phyloP scores from a whole-genome alignment of 2,329 filamentous ascomycete genomes.

The Diaporthe sp. region DNA sequence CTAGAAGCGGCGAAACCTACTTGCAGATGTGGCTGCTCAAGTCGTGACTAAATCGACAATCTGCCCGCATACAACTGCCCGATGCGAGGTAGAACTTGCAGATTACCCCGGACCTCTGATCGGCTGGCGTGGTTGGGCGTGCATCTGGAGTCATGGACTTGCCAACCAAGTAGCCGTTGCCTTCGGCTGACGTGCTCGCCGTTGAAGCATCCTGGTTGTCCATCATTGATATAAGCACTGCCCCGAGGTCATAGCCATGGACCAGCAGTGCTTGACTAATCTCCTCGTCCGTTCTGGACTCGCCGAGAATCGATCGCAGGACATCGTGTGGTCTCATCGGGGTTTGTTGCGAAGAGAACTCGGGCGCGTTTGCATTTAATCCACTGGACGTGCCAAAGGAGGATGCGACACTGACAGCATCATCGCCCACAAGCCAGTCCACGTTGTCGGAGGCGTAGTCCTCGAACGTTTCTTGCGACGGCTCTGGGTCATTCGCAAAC shows the following conservation, averaged over 20 bases:
- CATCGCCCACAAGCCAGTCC: conserved; percentile 96
- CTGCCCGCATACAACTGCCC: conserved; percentile 94
- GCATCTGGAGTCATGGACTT: conserved; percentile 87
- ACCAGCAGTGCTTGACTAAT: conserved; percentile 91
- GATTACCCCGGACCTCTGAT: conserved; percentile 87
- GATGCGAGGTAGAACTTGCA: conserved; percentile 98
- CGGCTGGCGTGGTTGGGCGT: conserved; percentile 82
- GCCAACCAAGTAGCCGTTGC: conserved; percentile 80
- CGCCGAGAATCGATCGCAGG: conserved; percentile 92
- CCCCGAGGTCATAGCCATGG: conserved; percentile 93
- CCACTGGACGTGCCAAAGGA: conserved; percentile 77
- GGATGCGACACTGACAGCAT: conserved; percentile 84
- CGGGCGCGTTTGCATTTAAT: conserved; percentile 84
- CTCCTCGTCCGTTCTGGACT: conserved; percentile 91
- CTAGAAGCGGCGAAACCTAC: conserved; percentile 70
- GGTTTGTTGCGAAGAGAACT: conserved; percentile 79
- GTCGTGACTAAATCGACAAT: conserved; percentile 98
- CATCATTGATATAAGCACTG: conserved; percentile 91
- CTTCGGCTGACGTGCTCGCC: conserved; percentile 54
- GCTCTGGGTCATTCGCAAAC: conserved; percentile 85
- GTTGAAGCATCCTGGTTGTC: conserved; percentile 68
- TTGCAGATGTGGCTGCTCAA: conserved; percentile 98
- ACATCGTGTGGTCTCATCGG: conserved; percentile 99
- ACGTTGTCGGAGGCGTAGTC: conserved; percentile 95
- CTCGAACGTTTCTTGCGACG: conserved; percentile 87